Evolutionary conservation across 768 basidiomycete genomes (phyloP), one percentile per base, ranked within the genome.

Genomic region (Trametes cinnabarina): DNA sequence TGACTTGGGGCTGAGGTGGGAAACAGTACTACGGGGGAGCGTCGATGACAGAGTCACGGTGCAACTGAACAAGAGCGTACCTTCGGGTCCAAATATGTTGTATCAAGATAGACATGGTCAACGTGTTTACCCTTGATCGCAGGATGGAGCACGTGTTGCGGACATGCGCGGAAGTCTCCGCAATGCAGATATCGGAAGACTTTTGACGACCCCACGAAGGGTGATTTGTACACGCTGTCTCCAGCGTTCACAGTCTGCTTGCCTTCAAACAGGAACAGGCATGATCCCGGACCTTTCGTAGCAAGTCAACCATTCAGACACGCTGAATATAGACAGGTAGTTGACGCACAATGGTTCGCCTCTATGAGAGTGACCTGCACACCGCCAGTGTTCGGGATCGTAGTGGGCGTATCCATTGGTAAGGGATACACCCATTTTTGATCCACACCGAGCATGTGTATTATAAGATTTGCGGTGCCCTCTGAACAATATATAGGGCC

Each of bases 401-500:
- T 69, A 0, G 84, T 87, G 0, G 92, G 81, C 0, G 76, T 75
- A 70, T 97, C 83, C 81, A 94, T 83, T 1, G 93, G 90, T 3
- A 98, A 77, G 5, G 93, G 85, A 65, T 89, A 81, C 0, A 99
- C 87, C 92, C 92, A 98, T 75, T 89, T 84, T 47, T 78, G 81
- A 68, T 95, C 88, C 9, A 99, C 94, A 9, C 84, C 81, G 6
- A 99, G 83, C 84, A 96, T 95, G 69, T 94, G 90, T 26, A 86
- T 81, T 63, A 99, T 93, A 14, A 99, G 77, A 62, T 92, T 96
- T 14, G 92, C 94, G 1, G 97, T 99, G 14, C 84, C 86, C 69
- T 92, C 82, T 69, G 96, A 98, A 72, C 95, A 98, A 74, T 99
- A 99, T 26, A 99, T 97, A 0, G 92, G 93, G 0, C 97, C 96